Percentiles rank a stretch among this genome's conserved stretches.
These are phyloP conservation scores for Pelargonium myrrhifolium DNA, from an alignment of 441 rosid genomes.

Conservation along the genomic window DNA sequence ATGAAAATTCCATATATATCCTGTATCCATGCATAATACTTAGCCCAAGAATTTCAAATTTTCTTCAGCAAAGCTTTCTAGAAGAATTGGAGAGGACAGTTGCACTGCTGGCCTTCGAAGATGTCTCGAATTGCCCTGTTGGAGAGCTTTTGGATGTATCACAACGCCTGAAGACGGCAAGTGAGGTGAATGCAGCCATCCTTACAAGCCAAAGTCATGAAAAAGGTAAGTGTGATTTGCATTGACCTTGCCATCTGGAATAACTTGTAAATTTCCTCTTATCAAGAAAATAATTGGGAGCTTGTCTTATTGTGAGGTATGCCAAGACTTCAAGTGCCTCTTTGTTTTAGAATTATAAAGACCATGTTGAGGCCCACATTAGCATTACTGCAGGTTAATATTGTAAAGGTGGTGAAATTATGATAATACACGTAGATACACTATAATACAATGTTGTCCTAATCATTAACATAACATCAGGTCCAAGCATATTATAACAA, in stretches of 20 bases:
- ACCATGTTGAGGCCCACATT: too few relatives aligned
- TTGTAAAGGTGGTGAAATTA: too few relatives aligned
- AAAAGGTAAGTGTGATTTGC: slow-evolving; percentile 45
- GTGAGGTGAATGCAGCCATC: slow-evolving; percentile 95
- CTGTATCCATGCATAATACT: not conserved
- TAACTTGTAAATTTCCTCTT: not conserved
- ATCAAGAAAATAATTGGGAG: not conserved
- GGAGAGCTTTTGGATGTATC: slow-evolving; percentile 79
- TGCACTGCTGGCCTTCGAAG: slow-evolving; percentile 84
- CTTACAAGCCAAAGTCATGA: slow-evolving; percentile 94
- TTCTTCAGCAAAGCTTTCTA: slow-evolving; percentile 69
- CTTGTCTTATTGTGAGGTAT: too few relatives aligned
- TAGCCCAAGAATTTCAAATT: slow-evolving; percentile 10
- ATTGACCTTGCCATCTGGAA: too few relatives aligned
- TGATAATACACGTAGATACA: too few relatives aligned
- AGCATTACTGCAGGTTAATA: too few relatives aligned
- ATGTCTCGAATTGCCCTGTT: slow-evolving; percentile 72
- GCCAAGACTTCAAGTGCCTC: too few relatives aligned
- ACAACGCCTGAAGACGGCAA: slow-evolving; percentile 84
- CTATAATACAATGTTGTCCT: too few relatives aligned
- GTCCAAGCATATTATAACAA: too few relatives aligned
- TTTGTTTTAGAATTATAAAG: too few relatives aligned
- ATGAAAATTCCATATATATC: not conserved
- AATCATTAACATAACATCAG: too few relatives aligned
- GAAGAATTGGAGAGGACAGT: slow-evolving; percentile 94